phyloP scores from a whole-genome alignment of 768 basidiomycete genomes.

The Suillus subalutaceus region DNA sequence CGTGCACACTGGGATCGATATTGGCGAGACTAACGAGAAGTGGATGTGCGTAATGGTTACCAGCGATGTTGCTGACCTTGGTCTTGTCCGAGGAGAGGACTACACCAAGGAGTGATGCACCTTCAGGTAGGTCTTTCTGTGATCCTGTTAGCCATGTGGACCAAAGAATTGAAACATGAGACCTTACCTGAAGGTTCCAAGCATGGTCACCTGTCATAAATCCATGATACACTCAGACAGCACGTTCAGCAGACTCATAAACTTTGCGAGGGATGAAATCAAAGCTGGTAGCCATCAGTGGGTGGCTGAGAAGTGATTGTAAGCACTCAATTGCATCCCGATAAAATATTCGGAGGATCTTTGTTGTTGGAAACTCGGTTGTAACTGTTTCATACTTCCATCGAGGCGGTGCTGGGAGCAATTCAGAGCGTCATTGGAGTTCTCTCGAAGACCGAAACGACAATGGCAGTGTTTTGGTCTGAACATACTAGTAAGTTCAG shows the following conservation, averaged over 20 bases:
- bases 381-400: background rate
- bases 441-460: background rate
- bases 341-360: background rate
- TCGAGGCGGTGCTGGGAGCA: background rate
- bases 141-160: background rate
- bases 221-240: conserved; percentile 18
- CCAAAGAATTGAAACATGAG: background rate
- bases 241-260: conserved; percentile 16
- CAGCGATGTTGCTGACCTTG: conserved; percentile 14
- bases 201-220: conserved; percentile 28
- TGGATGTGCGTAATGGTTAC: conserved; percentile 14
- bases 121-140: conserved; percentile 25
- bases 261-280: conserved; percentile 18
- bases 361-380: background rate
- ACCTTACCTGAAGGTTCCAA: conserved; percentile 30
- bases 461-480: background rate
- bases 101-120: conserved; percentile 32
- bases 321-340: background rate
- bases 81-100: conserved; percentile 39
- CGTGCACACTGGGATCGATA: conserved; percentile 12
- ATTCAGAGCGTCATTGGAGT: background rate
- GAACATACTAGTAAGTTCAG: background rate
- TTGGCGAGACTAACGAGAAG: conserved; percentile 19
- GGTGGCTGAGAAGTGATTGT: background rate
- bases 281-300: conserved; percentile 5